Base-by-base conservation (phyloP, 306 rosid species). In the Vicia villosa region DNA sequence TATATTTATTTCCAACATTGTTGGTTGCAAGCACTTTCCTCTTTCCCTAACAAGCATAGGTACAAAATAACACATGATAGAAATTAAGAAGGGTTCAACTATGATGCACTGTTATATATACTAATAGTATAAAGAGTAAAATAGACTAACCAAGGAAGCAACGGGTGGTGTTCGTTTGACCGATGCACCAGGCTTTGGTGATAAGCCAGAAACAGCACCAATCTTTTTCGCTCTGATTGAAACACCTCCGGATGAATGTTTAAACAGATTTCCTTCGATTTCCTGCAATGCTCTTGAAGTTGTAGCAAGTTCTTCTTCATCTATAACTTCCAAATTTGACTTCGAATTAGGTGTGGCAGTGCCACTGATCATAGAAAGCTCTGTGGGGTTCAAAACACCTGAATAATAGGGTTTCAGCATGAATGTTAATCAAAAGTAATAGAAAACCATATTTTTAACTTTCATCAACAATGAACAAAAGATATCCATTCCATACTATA, bases 291-390 rank as follows among this genome's bases (percentile, higher is more conserved):
- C 81, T 46, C 59, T 21, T 1, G 84, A 75, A 79, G 77, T 77
- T 8, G 68, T 50, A 17, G 14, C 74, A 3, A 63, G 58, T 62
- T 69, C 86, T 85, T 87, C 96, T 72, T 90, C 98, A 1, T 82
- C 64, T 41, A 94, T 85, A 38, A 49, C 69, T 19, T 79, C 74
- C 82, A 92, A 74, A 42, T 77, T 61, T 79, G 91, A 75, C 67
- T 74, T 75, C 41, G 77, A 76, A 3, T 76, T 78, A 8, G 67
- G 69, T 16, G 42, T 73, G 61, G 66, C 55, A 30, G 68, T 87
- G 68, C 97, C 91, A 69, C 86, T 86, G 41, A 93, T 86, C 85
- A 86, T 76, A 6, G 98, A 94, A 60, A 94, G 87, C 81, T 94
- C 98, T 69, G 47, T 16, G 4, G 96, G 80, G 54, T 94, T 83